Percentiles rank a stretch among this genome's conserved stretches.
phyloP scores from a whole-genome alignment of 306 rosid species.

The Dalbergia cultrata region DNA sequence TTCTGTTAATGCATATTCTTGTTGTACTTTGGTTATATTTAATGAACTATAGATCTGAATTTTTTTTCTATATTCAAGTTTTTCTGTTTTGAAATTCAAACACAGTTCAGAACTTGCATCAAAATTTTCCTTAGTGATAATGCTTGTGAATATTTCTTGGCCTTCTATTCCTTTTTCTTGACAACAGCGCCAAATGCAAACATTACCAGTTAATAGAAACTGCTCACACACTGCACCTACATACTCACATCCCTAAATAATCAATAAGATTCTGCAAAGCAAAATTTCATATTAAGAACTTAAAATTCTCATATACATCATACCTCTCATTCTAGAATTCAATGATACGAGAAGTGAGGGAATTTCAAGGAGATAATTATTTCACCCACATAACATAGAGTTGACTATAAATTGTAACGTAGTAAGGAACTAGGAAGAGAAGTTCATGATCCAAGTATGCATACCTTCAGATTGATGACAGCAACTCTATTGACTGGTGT shows the following conservation, averaged over 20 bases:
- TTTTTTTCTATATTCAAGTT: too few relatives aligned
- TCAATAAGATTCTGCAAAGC: neutral
- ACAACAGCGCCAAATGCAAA: too few relatives aligned
- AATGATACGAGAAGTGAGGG: constrained; percentile 9
- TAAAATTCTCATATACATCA: neutral
- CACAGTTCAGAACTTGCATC: too few relatives aligned
- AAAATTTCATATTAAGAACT: neutral
- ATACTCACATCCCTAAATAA: neutral
- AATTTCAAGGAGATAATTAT: constrained; percentile 18
- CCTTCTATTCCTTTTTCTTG: too few relatives aligned
- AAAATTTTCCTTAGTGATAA: too few relatives aligned
- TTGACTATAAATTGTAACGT: constrained; percentile 15
- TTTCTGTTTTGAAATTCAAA: too few relatives aligned
- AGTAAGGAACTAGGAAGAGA: constrained; percentile 18
- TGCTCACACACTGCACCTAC: too few relatives aligned
- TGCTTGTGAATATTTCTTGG: too few relatives aligned
- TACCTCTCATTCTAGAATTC: constrained; percentile 27
- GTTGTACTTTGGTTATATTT: too few relatives aligned
- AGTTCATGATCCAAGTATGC: constrained; percentile 9
- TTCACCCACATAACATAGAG: constrained; percentile 2
- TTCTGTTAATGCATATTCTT: too few relatives aligned
- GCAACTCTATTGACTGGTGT: constrained; percentile 79
- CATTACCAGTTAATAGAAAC: too few relatives aligned
- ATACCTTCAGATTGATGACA: constrained; percentile 80
- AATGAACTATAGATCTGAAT: too few relatives aligned